Evolutionary conservation across 352 stramenopile species (phyloP).

Genomic region (Phytophthora europaea): DNA sequence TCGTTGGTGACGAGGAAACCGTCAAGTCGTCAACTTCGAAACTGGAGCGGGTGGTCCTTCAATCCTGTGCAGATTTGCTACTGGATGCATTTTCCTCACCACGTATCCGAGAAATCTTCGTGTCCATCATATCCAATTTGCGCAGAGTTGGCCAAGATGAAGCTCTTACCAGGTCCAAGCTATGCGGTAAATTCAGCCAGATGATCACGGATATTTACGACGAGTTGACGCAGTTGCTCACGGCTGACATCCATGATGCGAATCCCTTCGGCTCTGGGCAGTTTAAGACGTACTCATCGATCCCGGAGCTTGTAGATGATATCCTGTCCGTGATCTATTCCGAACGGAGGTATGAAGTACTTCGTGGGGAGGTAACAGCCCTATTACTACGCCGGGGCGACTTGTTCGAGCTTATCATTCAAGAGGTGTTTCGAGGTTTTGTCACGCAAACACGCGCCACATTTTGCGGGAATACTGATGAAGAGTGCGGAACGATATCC

Average conservation of each 20-base stretch:
- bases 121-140: not conserved
- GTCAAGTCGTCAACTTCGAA: not conserved
- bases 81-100: conserved; percentile 4
- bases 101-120: conserved; percentile 1
- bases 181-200: conserved; percentile 8
- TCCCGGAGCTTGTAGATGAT: conserved; percentile 12
- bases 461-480: too few relatives aligned
- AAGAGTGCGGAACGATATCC: too few relatives aligned
- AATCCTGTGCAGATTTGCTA: conserved; percentile 5
- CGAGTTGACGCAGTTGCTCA: not conserved
- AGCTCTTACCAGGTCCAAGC: not conserved
- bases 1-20: not conserved
- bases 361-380: too few relatives aligned
- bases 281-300: not conserved
- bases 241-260: not conserved
- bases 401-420: too few relatives aligned
- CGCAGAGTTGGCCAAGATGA: not conserved
- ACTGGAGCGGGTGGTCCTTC: not conserved
- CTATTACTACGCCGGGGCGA: too few relatives aligned
- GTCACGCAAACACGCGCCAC: too few relatives aligned
- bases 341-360: not conserved
- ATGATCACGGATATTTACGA: conserved; percentile 2
- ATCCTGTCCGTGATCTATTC: conserved; percentile 21
- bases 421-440: too few relatives aligned
- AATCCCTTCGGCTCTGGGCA: not conserved